Evolutionary conservation across 495 filamentous ascomycete genomes (phyloP), one percentile per base, ranked within the genome.

Genomic region (Penicillium cosmopolitanum): DNA sequence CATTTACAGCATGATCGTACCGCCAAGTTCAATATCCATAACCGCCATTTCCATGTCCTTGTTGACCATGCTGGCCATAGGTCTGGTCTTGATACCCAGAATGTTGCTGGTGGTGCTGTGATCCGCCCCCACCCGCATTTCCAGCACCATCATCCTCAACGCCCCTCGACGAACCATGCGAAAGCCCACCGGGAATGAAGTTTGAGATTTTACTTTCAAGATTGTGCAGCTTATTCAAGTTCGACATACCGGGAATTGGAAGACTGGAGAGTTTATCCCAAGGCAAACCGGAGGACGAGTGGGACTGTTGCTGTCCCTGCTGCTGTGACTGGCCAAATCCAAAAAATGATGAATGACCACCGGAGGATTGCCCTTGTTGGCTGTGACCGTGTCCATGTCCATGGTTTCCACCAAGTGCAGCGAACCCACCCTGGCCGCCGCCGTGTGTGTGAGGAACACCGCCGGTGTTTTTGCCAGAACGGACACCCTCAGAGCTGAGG

Each of bases 401-500:
- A 43, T 64, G 53, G 15, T 61, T 61, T 36, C 64, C 62, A 8
- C 67, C 65, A 16, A 71, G 52, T 25, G 67, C 66, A 33, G 71
- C 54, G 44, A 71, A 71, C 12, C 70, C 66, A 23, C 65, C 66
- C 19, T 60, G 53, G 13, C 65, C 63, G 33, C 67, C 66, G 18
- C 66, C 65, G 56, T 77, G 72, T 0, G 77, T 72, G 25, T 79
- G 76, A 12, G 66, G 73, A 52, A 68, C 66, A 18, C 75, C 75
- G 16, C 66, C 66, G 55, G 96, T 92, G 63, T 98, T 98, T 66
- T 84, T 85, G 47, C 92, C 91, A 2, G 80, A 76, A 53, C 82
- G 84, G 46, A 98, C 94, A n/a, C 90, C 89, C 19, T 92, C 86
- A 4, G 92, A 88, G 31, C 85, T 85, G 12, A 98, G 82, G 19